Evolutionary conservation across 768 basidiomycete species (phyloP).

Genomic region (Lentinus brumalis): DNA sequence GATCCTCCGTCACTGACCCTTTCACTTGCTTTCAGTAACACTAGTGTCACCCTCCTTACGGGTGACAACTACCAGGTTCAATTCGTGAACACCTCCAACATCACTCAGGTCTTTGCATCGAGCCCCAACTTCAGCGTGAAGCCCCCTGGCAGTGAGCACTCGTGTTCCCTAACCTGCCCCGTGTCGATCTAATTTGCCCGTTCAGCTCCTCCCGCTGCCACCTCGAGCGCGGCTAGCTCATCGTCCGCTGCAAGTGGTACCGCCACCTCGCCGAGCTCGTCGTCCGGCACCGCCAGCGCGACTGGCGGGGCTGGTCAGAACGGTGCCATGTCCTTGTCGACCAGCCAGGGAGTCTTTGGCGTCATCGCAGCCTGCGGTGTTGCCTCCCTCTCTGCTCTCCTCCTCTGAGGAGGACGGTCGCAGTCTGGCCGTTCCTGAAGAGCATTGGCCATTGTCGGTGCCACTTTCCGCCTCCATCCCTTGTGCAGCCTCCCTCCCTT

Average conservation of each 20-base stretch:
- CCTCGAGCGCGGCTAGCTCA: conserved; percentile 12
- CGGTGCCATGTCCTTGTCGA: conserved; percentile 11
- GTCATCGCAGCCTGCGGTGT: conserved; percentile 25
- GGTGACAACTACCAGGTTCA: conserved; percentile 35
- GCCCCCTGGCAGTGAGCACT: conserved; percentile 38
- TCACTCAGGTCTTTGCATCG: conserved; percentile 34
- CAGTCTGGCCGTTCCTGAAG: neutral
- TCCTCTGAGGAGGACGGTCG: conserved; percentile 13
- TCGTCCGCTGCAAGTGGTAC: conserved; percentile 18
- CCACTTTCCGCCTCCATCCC: neutral
- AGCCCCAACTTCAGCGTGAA: conserved; percentile 38
- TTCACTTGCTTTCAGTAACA: conserved; percentile 20
- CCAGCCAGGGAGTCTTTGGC: conserved; percentile 18
- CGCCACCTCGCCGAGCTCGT: conserved; percentile 15
- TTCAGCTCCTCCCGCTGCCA: conserved; percentile 23
- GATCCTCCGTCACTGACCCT: too few species aligned
- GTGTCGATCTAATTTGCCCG: neutral
- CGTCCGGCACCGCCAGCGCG: conserved; percentile 4
- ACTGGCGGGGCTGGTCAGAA: conserved; percentile 6
- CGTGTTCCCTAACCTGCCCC: neutral
- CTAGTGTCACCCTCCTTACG: conserved; percentile 37
- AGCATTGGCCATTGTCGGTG: neutral
- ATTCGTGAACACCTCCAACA: conserved; percentile 38
- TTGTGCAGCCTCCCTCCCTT: conserved; percentile 12
- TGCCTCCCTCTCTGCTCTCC: conserved; percentile 25